phyloP scores from a whole-genome alignment of 2,329 filamentous ascomycete species.

The Xylaria sp. region DNA sequence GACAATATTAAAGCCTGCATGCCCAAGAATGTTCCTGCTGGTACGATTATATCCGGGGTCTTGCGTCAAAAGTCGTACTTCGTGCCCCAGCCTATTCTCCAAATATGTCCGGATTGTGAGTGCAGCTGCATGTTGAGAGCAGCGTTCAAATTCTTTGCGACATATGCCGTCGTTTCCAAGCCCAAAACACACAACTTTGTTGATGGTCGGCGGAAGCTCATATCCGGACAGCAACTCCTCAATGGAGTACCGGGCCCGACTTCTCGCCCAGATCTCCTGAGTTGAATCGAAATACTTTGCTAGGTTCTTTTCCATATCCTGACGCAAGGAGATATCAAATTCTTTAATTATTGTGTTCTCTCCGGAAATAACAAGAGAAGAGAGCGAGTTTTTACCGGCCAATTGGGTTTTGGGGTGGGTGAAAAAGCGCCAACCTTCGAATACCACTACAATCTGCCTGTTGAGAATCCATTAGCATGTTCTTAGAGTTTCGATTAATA shows the following conservation, averaged over 20 bases:
- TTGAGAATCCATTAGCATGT: not conserved
- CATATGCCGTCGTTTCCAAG: constrained; percentile 8
- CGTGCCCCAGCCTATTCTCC: not conserved
- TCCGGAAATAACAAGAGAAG: not conserved
- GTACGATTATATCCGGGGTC: not conserved
- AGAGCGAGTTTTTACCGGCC: no score
- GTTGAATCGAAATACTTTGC: not conserved
- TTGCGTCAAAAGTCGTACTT: constrained; percentile 16
- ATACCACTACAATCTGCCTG: not conserved
- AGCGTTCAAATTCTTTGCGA: no score
- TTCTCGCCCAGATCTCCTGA: not conserved
- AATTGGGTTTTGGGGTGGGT: not conserved
- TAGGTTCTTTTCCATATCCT: no score
- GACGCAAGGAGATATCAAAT: no score
- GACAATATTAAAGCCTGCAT: constrained; percentile 8
- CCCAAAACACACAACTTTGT: constrained; percentile 29
- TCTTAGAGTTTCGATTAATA: no score
- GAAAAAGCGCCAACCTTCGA: not conserved
- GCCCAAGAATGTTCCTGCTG: not conserved
- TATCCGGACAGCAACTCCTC: not conserved
- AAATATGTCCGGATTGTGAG: not conserved
- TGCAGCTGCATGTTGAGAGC: constrained; percentile 12
- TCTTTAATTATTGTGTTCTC: no score
- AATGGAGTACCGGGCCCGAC: not conserved
- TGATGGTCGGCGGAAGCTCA: constrained; percentile 5